phyloP scores from a whole-genome alignment of 495 filamentous ascomycete genomes.

The Xylaria telfairii region DNA sequence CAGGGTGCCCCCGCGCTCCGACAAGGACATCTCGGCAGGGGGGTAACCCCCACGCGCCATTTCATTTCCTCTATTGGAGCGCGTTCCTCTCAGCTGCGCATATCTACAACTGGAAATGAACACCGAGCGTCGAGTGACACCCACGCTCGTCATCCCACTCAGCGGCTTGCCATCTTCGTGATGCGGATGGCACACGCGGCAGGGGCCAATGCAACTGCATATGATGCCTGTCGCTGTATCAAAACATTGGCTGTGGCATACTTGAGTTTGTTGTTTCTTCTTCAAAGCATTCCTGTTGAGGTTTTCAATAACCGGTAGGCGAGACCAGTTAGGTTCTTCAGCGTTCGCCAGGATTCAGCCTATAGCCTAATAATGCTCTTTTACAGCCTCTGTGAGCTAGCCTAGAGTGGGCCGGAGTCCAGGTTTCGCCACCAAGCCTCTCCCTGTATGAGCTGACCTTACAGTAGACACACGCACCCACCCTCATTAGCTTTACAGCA shows the following conservation, averaged over 20 bases:
- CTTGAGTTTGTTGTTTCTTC: neutral
- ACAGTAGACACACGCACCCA: too few species aligned
- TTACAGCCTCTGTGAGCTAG: too few species aligned
- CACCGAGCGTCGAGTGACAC: constrained; percentile 19
- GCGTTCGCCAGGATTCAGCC: constrained; percentile 18
- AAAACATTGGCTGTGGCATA: neutral
- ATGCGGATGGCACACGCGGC: constrained; percentile 23
- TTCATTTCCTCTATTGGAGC: constrained; percentile 22
- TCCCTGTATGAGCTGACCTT: neutral
- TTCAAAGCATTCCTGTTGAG: neutral
- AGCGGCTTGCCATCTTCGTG: constrained; percentile 24
- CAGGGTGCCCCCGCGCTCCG: constrained; percentile 10
- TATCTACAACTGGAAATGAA: constrained; percentile 23
- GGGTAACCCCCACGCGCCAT: constrained; percentile 23
- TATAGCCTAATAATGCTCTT: constrained; percentile 15
- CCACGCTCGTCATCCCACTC: constrained; percentile 24
- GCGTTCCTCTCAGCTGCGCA: constrained; percentile 23
- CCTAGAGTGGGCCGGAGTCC: too few species aligned
- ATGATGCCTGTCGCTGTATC: constrained; percentile 8
- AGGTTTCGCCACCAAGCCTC: constrained; percentile 7
- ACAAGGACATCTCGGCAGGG: constrained; percentile 16
- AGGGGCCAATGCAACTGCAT: constrained; percentile 23
- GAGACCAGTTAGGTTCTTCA: neutral
- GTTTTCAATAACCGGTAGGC: constrained; percentile 21
- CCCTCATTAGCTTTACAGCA: neutral